A percentile compares a stretch with the other conserved stretches of the same genome.
Conservation (phyloP, 768 basidiomycete genomes). For the Panellus pusillus region DNA sequence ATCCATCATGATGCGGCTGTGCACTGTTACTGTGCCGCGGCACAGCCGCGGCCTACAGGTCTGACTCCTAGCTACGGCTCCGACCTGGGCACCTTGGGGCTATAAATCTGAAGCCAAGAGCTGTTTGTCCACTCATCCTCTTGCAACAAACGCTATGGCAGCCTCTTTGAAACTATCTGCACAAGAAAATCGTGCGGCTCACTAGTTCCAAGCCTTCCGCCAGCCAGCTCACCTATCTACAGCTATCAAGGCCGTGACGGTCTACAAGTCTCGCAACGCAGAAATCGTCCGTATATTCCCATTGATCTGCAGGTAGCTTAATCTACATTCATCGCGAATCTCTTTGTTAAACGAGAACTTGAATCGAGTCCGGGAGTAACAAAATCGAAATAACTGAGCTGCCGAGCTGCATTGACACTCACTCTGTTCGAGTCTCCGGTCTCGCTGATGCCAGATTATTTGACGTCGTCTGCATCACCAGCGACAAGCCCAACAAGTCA, state of each 20-base stretch:
- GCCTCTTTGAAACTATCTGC: constrained; percentile 15
- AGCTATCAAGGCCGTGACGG: constrained; percentile 53
- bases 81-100: neutral
- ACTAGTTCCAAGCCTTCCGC: neutral
- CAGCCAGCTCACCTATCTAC: neutral
- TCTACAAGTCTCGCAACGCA: constrained; percentile 57
- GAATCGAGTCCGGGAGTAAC: constrained; percentile 50
- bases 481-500: constrained; percentile 24
- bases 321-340: neutral
- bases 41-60: too few relatives aligned
- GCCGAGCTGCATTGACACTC: constrained; percentile 48
- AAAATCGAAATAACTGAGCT: constrained; percentile 51
- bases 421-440: constrained; percentile 55
- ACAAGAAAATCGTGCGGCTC: constrained; percentile 9
- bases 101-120: neutral
- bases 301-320: constrained; percentile 47
- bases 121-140: neutral
- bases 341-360: constrained; percentile 6
- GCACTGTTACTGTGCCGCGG: too few relatives aligned
- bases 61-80: neutral
- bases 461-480: constrained; percentile 53
- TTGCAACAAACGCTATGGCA: constrained; percentile 1
- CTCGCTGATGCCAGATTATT: constrained; percentile 48
- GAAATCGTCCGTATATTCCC: constrained; percentile 55
- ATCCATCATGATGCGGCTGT: too few relatives aligned